Evolutionary conservation across 768 basidiomycete genomes (phyloP).

Genomic region (Multifurca ochricompacta): DNA sequence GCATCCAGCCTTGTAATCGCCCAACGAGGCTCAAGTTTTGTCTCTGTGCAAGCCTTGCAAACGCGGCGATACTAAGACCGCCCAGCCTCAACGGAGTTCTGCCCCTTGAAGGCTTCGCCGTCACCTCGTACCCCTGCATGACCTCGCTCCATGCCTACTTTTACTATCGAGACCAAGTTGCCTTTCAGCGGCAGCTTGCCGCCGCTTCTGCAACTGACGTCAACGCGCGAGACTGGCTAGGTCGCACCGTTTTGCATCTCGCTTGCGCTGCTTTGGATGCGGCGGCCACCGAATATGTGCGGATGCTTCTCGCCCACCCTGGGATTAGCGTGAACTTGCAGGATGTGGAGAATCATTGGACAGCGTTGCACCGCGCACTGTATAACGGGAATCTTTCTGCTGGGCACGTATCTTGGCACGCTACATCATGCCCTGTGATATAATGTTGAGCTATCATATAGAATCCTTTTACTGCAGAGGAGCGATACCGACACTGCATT

Average conservation of each 20-base stretch:
- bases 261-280: constrained; percentile 51
- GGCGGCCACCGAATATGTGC: constrained; percentile 61
- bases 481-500: constrained; percentile 61
- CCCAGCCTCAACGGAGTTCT: background rate
- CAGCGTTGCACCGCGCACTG: constrained; percentile 79
- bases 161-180: constrained; percentile 60
- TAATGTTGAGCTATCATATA: constrained; percentile 26
- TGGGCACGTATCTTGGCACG: constrained; percentile 38
- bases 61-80: background rate
- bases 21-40: no score
- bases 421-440: background rate
- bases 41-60: background rate
- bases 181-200: constrained; percentile 63
- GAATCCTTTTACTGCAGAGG: constrained; percentile 67
- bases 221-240: constrained; percentile 64
- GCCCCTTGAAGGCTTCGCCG: constrained; percentile 3
- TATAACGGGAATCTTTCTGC: constrained; percentile 71
- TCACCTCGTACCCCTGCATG: constrained; percentile 39
- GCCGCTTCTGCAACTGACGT: constrained; percentile 39
- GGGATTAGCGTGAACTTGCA: constrained; percentile 68
- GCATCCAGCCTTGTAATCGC: no score
- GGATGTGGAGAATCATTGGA: constrained; percentile 87
- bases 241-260: constrained; percentile 76
- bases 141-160: constrained; percentile 77
- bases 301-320: constrained; percentile 67